Evolutionary conservation across 371 early-diverging fungal genomes (phyloP), one percentile per base, ranked within the genome.

Genomic region (Capillidium heterosporum): DNA sequence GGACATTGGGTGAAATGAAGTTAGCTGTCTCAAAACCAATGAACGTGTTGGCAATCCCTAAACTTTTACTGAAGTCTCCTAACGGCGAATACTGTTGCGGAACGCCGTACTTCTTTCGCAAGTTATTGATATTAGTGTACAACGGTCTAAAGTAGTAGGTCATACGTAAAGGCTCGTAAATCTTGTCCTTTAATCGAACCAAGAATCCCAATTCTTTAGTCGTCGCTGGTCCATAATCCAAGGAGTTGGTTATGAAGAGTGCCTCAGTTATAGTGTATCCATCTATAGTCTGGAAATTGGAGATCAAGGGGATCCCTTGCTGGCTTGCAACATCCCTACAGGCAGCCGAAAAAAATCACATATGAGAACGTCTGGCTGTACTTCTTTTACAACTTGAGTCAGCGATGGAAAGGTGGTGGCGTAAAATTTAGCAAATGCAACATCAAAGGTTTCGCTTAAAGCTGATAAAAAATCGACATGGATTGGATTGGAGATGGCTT

Each of bases 301-400:
- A 8, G 10, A 64, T 46, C 28, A 57, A 44, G 17, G 64, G 59
- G 27, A 61, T 61, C 27, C 56, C 40, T 1, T 59, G 31, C 4
- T 39, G 21, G 29, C 50, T 44, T 4, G 65, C 65, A 23, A 58
- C 57, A 52, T 65, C 65, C 19, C 59, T 28, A 19, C 65, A 65
- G 2, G 59, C 52, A 31, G 51, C 29, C 24, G 62, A 47, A 17
- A 65, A 21, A 28, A 60, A 60, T n/a, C n/a, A n/a, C n/a, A n/a
- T n/a, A n/a, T n/a, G n/a, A n/a, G n/a, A n/a, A n/a, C n/a, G n/a
- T n/a, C n/a, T n/a, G n/a, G n/a, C n/a, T n/a, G n/a, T n/a, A n/a
- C n/a, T n/a, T n/a, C n/a, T n/a, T n/a, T n/a, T n/a, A n/a, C n/a
- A n/a, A n/a, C n/a, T n/a, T n/a, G n/a, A n/a, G n/a, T n/a, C n/a